Evolutionary conservation across 768 basidiomycete genomes (phyloP), one percentile per base, ranked within the genome.

Genomic region (Amanita rubescens): DNA sequence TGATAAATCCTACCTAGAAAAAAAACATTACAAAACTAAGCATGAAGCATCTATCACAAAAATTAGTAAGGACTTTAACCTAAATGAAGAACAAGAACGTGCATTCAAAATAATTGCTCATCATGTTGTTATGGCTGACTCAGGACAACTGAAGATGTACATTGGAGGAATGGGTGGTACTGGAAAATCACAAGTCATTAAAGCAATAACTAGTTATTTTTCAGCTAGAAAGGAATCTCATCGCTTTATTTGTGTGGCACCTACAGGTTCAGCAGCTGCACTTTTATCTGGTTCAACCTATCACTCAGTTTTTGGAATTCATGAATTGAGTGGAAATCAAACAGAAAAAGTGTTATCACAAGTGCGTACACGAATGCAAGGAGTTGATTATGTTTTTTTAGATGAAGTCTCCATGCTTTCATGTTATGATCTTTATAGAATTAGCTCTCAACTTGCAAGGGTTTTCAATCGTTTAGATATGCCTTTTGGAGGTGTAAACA

Each of bases 361-460:
- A n/a, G n/a, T n/a, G n/a, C n/a, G n/a, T n/a, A n/a, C n/a, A n/a
- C n/a, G n/a, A n/a, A n/a, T 49, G 7, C 30, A 30, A 12, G 56
- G 61, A 30, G 63, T 70, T 1, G 62, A 70, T 10, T 68, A 68
- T 58, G 49, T 72, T 0, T 65, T 72, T 27, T 32, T 71, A 1
- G 67, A 73, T 59, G 71, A 73, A 51, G 56, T 71, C 0, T 71
- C 70, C 1, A 73, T 73, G 71, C 37, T 71, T 2, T 58, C 62
- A 0, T 66, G 64, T 47, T 5, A 39, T 19, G 60, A 61, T 32
- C 25, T 68, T n/a, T 63, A 66, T 38, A 55, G 49, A 2, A 64
- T 70, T 0, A 60, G 57, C 24, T 42, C 55, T 9, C 56, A 58
- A 17, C 55, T 66, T 17, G 54, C 59, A 25, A 55, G 47, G 30